Base-by-base conservation (phyloP, 768 basidiomycete genomes). In the Kwoniella dendrophila region DNA sequence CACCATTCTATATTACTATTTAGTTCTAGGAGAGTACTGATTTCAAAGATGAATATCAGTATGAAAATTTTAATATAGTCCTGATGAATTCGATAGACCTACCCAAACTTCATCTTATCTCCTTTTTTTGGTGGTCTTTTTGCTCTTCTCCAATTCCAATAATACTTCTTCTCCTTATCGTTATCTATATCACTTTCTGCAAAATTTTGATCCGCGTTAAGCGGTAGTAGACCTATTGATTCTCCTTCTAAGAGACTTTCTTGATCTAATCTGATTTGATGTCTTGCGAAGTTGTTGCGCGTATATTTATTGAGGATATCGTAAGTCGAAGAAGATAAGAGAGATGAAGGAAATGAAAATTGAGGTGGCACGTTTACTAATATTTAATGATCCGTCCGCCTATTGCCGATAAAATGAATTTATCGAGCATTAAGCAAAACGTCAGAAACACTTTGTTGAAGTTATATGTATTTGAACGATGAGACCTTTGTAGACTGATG, bases 1-100 rank as follows among this genome's bases (percentile, higher is more conserved):
- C 73, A 76, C 79, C 79, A 80, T 49, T 80, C 79, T 47, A 78
- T 72, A 56, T 78, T 78, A 47, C 77, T 77, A 53, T 80, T 80
- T 53, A 79, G 73, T 56, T 79, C 74, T 6, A 80, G 65, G 11
- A 79, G 68, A 5, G 78, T 80, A 52, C 74, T 77, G 34, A 14
- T 11, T 4, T 44, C 49, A 14, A 10, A 32, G n/a, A n/a, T 43
- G 16, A 32, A 1, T n/a, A 30, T 50, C 44, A 54, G 30, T 50
- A 30, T 24, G 27, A 48, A 18, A 20, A 33, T 45, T 10, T 20
- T 2, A 20, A 27, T 18, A n/a, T n/a, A n/a, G n/a, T n/a, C n/a
- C n/a, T n/a, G n/a, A n/a, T 7, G 18, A 33, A 30, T 12, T n/a
- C n/a, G 36, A 4, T 16, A 12, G 40, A 75, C 76, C 34, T 47